Evolutionary conservation across 1,284 basidiomycete genomes (phyloP).

Genomic region (Pisolithus thermaeus): DNA sequence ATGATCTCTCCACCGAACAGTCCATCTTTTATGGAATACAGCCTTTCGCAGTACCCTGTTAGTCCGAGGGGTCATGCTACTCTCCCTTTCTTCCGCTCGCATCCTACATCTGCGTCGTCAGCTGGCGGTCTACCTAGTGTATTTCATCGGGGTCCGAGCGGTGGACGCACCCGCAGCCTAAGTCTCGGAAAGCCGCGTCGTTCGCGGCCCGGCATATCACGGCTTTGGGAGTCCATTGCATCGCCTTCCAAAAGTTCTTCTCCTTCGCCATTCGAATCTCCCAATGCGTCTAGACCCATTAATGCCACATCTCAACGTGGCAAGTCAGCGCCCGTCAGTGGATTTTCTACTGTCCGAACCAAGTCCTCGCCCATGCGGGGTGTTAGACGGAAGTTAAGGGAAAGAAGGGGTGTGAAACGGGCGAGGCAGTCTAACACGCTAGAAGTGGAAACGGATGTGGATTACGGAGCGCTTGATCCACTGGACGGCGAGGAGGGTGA

Average conservation of each 20-base stretch:
- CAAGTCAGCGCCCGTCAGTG: conserved; percentile 24
- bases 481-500: conserved; percentile 81
- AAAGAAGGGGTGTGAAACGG: conserved; percentile 24
- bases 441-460: conserved; percentile 28
- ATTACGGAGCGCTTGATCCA: conserved; percentile 54
- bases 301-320: conserved; percentile 14
- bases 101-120: conserved; percentile 15
- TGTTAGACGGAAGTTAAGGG: conserved; percentile 25
- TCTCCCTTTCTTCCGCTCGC: conserved; percentile 27
- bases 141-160: conserved; percentile 13
- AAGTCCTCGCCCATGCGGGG: conserved; percentile 31
- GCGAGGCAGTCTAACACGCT: conserved; percentile 11
- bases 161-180: conserved; percentile 24
- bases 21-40: conserved; percentile 26
- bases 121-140: conserved; percentile 11
- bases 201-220: conserved; percentile 26
- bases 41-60: conserved; percentile 14
- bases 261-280: conserved; percentile 8
- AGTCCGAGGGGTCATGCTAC: conserved; percentile 23
- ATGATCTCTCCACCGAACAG: conserved; percentile 39
- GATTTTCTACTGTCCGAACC: conserved; percentile 23
- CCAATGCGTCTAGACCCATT: conserved; percentile 1
- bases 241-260: conserved; percentile 20
- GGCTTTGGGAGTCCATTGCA: conserved; percentile 28
- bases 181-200: conserved; percentile 21